A percentile compares a stretch with the other conserved stretches of the same genome.
Evolutionary conservation across 2,329 filamentous ascomycete genomes (phyloP).

Genomic region (Ascochyta rabiei): DNA sequence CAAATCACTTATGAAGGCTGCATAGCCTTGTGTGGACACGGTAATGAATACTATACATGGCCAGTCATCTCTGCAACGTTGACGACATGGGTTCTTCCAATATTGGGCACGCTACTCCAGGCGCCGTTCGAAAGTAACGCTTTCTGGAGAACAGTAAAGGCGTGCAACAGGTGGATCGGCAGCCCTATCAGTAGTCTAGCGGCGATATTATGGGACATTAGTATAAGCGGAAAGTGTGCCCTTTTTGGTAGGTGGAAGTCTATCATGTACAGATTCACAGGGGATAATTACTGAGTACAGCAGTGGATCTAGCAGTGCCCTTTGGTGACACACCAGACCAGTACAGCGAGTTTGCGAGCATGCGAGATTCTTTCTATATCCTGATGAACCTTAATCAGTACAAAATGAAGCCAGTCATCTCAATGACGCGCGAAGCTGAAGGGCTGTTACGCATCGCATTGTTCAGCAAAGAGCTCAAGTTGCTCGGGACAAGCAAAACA

Average conservation of each 20-base stretch:
- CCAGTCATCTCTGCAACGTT: constrained; percentile 33
- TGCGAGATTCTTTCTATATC: constrained; percentile 52
- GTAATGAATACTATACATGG: constrained; percentile 41
- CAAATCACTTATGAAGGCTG: constrained; percentile 41
- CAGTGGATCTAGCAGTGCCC: constrained; percentile 39
- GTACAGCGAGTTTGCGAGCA: constrained; percentile 38
- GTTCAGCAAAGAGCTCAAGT: constrained; percentile 45
- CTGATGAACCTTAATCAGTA: constrained; percentile 53
- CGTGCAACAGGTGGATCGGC: constrained; percentile 42
- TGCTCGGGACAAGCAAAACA: constrained; percentile 25
- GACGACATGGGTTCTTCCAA: constrained; percentile 47
- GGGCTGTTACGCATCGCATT: constrained; percentile 46
- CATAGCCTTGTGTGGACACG: constrained; percentile 36
- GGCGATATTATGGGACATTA: constrained; percentile 46
- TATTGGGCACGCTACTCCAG: constrained; percentile 45
- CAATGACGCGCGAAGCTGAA: constrained; percentile 39
- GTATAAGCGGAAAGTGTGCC: constrained; percentile 43
- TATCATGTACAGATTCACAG: not conserved
- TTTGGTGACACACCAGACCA: constrained; percentile 30
- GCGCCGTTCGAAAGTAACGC: constrained; percentile 48
- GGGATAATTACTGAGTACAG: constrained; percentile 20
- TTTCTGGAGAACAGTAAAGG: constrained; percentile 41
- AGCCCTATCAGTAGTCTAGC: constrained; percentile 41
- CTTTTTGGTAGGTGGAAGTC: constrained; percentile 8
- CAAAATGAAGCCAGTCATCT: constrained; percentile 38